Conservation (phyloP, 2,329 filamentous ascomycete genomes). For the Aspergillus novofumigatus region DNA sequence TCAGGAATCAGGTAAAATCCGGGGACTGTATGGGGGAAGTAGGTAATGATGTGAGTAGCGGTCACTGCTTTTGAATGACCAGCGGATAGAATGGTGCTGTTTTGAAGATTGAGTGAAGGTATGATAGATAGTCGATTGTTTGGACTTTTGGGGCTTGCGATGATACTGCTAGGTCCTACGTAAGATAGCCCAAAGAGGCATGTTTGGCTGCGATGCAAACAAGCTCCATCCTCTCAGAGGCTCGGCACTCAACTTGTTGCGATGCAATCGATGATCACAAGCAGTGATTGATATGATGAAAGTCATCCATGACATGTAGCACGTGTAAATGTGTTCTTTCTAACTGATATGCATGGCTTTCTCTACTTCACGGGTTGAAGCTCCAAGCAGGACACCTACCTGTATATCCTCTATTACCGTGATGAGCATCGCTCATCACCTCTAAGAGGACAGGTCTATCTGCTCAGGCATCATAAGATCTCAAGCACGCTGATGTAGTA, state of each 20-base stretch:
- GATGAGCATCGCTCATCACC: background rate
- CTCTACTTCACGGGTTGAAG: background rate
- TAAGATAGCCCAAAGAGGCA: background rate
- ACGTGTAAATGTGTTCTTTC: too few relatives aligned
- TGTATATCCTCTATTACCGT: too few relatives aligned
- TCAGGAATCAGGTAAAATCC: conserved; percentile 44
- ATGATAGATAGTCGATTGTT: background rate
- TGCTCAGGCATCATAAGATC: background rate
- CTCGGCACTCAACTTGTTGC: background rate
- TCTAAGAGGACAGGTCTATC: background rate
- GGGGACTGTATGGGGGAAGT: background rate
- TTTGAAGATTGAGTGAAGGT: background rate
- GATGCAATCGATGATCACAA: too few relatives aligned
- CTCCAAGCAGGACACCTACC: background rate
- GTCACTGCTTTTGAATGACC: background rate
- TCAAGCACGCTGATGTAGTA: background rate
- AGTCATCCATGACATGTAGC: background rate
- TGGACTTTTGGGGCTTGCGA: background rate
- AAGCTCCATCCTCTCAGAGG: background rate
- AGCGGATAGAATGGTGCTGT: background rate
- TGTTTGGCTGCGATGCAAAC: conserved; percentile 1
- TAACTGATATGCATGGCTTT: background rate
- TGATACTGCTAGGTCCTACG: background rate
- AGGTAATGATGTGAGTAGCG: background rate
- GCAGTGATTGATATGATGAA: background rate